Percentiles rank a stretch among this genome's conserved stretches.
Conservation (phyloP, 345 rosid genomes). For the Carallia brachiata region DNA sequence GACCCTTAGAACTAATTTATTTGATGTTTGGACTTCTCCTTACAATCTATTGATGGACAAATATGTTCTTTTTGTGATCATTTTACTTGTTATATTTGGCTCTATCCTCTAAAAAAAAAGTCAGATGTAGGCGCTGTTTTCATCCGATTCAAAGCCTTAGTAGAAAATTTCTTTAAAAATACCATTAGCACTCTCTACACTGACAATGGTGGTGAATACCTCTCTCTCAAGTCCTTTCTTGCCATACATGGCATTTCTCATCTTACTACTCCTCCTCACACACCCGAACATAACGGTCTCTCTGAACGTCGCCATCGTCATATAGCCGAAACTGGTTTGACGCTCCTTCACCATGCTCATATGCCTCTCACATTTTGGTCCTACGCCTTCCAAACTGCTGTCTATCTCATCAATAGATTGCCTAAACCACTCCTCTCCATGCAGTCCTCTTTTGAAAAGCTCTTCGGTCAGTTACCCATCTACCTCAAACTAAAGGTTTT, state of each 20-base stretch:
- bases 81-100: neutral
- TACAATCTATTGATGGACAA: neutral
- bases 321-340: neutral
- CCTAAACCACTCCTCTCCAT: neutral
- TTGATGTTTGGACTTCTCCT: neutral
- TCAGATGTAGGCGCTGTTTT: neutral
- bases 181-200: neutral
- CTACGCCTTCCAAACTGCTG: neutral
- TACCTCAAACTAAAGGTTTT: neutral
- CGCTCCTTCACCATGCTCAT: neutral
- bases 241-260: too few relatives aligned
- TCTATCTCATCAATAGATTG: neutral
- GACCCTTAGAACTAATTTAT: neutral
- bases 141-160: neutral
- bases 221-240: too few relatives aligned
- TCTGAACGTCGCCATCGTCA: neutral
- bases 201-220: neutral
- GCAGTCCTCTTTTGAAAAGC: neutral
- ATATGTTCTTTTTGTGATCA: neutral
- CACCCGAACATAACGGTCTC: neutral
- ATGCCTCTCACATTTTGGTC: neutral
- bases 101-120: neutral
- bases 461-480: neutral
- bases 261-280: too few relatives aligned
- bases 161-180: neutral